Conservation (phyloP, 2,329 filamentous ascomycete genomes). For the Phyllachora maydis region DNA sequence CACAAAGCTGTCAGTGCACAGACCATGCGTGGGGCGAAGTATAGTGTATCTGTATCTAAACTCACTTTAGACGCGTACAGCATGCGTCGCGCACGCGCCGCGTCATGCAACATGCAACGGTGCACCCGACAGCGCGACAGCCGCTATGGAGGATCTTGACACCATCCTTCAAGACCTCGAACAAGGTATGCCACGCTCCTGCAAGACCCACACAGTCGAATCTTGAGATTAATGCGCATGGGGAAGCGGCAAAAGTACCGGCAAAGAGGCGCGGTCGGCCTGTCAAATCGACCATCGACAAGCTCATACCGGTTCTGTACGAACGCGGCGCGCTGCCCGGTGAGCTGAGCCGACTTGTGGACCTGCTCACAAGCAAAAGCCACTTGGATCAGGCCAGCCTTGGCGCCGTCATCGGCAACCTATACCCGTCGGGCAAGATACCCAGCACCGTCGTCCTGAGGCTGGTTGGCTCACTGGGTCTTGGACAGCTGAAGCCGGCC, state of each 20-base stretch:
- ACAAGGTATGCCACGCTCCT: conserved; percentile 4
- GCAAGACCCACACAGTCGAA: conserved; percentile 4
- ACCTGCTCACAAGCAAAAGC: conserved; percentile 43
- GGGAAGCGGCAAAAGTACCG: conserved; percentile 34
- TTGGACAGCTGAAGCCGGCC: conserved; percentile 56
- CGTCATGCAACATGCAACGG: too few relatives aligned
- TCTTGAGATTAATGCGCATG: background rate
- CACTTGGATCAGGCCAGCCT: conserved; percentile 59
- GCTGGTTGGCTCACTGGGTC: conserved; percentile 54
- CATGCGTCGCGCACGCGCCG: too few relatives aligned
- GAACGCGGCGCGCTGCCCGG: conserved; percentile 43
- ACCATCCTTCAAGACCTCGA: conserved; percentile 7
- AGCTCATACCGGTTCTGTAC: conserved; percentile 40
- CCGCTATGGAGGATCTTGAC: too few relatives aligned
- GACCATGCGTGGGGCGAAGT: too few relatives aligned
- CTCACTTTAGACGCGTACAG: too few relatives aligned
- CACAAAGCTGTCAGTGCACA: too few relatives aligned
- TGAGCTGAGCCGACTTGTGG: conserved; percentile 40
- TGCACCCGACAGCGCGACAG: too few relatives aligned
- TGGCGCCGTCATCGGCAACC: conserved; percentile 45
- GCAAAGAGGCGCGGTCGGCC: conserved; percentile 43
- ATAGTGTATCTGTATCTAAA: too few relatives aligned
- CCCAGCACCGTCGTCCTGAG: conserved; percentile 37
- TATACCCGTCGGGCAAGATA: conserved; percentile 56
- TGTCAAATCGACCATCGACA: conserved; percentile 43